Percentiles rank a stretch among this genome's conserved stretches.
Evolutionary conservation across 179 eudicot genomes (phyloP).

Genomic region (Nepenthes alata): DNA sequence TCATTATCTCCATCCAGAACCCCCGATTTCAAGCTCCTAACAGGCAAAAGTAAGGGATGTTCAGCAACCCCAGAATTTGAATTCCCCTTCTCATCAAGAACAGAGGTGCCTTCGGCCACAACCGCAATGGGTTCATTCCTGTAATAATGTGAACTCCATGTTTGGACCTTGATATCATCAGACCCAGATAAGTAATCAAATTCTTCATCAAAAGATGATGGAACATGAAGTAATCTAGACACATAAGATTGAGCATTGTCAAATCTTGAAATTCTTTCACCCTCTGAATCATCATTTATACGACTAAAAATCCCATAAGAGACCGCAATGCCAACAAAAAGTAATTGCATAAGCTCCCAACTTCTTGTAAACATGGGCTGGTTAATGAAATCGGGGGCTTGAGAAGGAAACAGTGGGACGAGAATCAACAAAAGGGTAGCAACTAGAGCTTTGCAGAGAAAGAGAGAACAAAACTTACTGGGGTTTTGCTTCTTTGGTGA

Average conservation of each 20-base stretch:
- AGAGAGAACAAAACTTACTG: slow-evolving; percentile 46
- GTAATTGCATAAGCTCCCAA: slow-evolving; percentile 80
- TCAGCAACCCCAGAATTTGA: slow-evolving; percentile 11
- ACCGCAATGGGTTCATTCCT: slow-evolving; percentile 54
- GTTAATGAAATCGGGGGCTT: slow-evolving; percentile 43
- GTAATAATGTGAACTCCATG: slow-evolving; percentile 64
- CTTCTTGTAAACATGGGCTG: slow-evolving; percentile 35
- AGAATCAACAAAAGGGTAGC: slow-evolving; percentile 31
- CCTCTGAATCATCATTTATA: slow-evolving; percentile 32
- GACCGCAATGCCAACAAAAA: slow-evolving; percentile 87
- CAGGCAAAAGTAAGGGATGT: slow-evolving; percentile 68
- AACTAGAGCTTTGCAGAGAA: slow-evolving; percentile 42
- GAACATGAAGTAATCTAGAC: slow-evolving; percentile 52
- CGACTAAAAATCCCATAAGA: slow-evolving; percentile 83
- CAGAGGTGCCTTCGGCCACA: slow-evolving; percentile 34
- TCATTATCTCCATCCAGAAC: slow-evolving; percentile 19
- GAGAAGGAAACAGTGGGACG: slow-evolving; percentile 56
- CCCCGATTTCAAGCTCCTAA: slow-evolving; percentile 62
- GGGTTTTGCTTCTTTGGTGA: slow-evolving; percentile 25
- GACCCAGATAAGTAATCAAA: slow-evolving; percentile 18
- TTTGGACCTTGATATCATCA: slow-evolving; percentile 34
- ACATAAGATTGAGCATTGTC: slow-evolving; percentile 59
- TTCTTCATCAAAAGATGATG: slow-evolving; percentile 73
- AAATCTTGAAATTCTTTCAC: slow-evolving; percentile 22
- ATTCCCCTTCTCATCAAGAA: slow-evolving; percentile 15